These are phyloP conservation scores for Naumovozyma baii DNA, from an alignment of 805 yeast genomes.

Conservation along the genomic window DNA sequence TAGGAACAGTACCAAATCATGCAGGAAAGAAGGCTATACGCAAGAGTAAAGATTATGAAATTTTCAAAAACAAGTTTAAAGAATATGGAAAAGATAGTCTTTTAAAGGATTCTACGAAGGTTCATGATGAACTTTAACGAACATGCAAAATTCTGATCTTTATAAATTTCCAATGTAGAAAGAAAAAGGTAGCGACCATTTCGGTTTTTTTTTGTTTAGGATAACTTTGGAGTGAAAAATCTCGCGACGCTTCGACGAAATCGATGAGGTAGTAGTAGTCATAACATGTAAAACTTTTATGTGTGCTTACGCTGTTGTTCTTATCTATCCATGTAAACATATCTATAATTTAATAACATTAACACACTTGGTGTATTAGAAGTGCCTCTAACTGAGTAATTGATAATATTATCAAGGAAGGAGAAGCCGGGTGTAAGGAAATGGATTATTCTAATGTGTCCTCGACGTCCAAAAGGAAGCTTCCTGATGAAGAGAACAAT, in stretches of 20 bases:
- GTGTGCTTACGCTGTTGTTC: too few species aligned
- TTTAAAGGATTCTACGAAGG: neutral
- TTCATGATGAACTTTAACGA: neutral
- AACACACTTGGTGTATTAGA: too few species aligned
- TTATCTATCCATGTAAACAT: too few species aligned
- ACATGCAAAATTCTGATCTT: too few species aligned
- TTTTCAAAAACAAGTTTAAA: neutral
- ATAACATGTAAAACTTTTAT: too few species aligned
- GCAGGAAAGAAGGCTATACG: neutral
- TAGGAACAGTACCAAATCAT: conserved; percentile 4
- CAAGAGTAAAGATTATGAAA: neutral
- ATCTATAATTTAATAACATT: too few species aligned
- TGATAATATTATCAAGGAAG: too few species aligned
- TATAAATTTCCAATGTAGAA: too few species aligned
- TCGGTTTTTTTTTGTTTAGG: too few species aligned
- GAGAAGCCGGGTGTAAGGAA: neutral
- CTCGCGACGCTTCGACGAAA: neutral
- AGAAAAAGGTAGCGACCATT: too few species aligned
- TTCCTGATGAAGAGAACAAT: neutral
- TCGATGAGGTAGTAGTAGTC: neutral
- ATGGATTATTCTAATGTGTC: neutral
- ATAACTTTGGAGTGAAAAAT: neutral
- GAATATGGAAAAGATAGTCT: neutral
- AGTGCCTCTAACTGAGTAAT: too few species aligned
- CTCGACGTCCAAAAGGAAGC: neutral